Percentiles rank a stretch among this genome's conserved stretches.
Evolutionary conservation across 768 basidiomycete species (phyloP).

Genomic region (Termitomyces sp.): DNA sequence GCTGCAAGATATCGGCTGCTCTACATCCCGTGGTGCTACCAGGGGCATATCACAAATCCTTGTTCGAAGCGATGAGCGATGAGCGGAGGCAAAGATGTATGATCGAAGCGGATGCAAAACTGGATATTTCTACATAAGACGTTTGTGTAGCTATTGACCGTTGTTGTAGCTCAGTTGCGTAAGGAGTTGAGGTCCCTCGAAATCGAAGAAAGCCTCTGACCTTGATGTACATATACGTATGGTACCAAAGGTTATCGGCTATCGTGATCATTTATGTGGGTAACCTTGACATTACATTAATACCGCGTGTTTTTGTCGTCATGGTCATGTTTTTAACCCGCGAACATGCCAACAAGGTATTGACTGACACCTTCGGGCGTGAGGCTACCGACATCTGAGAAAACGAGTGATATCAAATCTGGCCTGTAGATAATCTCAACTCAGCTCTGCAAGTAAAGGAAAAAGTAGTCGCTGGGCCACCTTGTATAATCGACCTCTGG

Average conservation of each 20-base stretch:
- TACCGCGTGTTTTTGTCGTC: constrained; percentile 6
- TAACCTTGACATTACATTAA: constrained; percentile 9
- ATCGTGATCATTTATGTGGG: constrained; percentile 26
- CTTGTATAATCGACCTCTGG: constrained; percentile 95
- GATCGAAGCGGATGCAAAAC: constrained; percentile 12
- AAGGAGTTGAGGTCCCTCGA: neutral
- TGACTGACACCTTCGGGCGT: constrained; percentile 93
- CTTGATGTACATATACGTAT: neutral
- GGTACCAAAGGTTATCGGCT: constrained; percentile 25
- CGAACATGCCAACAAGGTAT: constrained; percentile 93
- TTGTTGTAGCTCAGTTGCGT: neutral
- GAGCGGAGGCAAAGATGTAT: constrained; percentile 4
- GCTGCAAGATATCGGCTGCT: neutral
- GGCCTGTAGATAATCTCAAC: constrained; percentile 42
- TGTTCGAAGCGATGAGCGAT: constrained; percentile 1
- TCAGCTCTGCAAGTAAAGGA: neutral
- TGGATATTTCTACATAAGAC: neutral
- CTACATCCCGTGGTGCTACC: neutral
- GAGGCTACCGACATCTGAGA: constrained; percentile 90
- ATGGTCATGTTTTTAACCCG: constrained; percentile 37
- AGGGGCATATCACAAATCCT: neutral
- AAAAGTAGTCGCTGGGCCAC: constrained; percentile 26
- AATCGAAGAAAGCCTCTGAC: neutral
- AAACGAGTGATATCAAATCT: constrained; percentile 89
- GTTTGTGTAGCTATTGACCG: neutral